Percentiles rank a stretch among this genome's conserved stretches.
These are phyloP conservation scores for Allomyces arbusculus DNA, from an alignment of 192 early-diverging fungal species.

Conservation along the genomic window DNA sequence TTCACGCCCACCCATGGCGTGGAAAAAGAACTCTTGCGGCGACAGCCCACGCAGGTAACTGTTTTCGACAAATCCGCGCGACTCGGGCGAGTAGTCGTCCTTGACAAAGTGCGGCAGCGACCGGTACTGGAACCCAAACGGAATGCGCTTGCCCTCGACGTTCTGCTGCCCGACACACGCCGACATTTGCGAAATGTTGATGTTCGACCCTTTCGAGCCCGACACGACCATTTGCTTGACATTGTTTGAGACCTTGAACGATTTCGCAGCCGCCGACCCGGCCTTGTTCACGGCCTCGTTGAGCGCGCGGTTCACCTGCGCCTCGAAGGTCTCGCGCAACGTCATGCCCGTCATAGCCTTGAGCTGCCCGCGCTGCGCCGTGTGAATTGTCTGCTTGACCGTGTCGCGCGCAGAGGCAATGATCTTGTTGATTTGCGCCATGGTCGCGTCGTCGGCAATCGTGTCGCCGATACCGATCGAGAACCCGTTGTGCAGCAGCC, in stretches of 20 bases:
- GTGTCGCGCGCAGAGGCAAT: constrained; percentile 54
- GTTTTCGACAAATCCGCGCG: constrained; percentile 74
- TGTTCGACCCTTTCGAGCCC: constrained; percentile 87
- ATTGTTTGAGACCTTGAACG: constrained; percentile 81
- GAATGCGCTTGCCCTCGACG: constrained; percentile 97
- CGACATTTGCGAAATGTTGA: constrained; percentile 96
- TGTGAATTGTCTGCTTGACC: constrained; percentile 57
- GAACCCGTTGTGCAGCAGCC: constrained; percentile 84
- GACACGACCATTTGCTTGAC: constrained; percentile 89
- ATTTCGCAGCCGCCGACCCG: constrained; percentile 61
- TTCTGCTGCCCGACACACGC: constrained; percentile 99
- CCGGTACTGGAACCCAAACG: constrained; percentile 84
- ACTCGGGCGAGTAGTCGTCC: constrained; percentile 86
- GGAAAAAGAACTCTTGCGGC: constrained; percentile 98
- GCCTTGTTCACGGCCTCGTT: constrained; percentile 82
- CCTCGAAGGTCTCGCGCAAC: constrained; percentile 76
- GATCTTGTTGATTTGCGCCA: constrained; percentile 51
- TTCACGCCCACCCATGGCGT: constrained; percentile 99
- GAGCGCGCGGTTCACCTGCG: constrained; percentile 62
- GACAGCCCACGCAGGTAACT: constrained; percentile 79
- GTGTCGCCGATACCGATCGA: constrained; percentile 96
- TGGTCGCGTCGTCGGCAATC: constrained; percentile 66
- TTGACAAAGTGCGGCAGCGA: constrained; percentile 94
- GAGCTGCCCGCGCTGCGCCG: constrained; percentile 65
- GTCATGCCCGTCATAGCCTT: constrained; percentile 80